These are phyloP conservation scores for Pseudotulostoma volvatum DNA, from an alignment of 495 filamentous ascomycete genomes.

Conservation along the genomic window DNA sequence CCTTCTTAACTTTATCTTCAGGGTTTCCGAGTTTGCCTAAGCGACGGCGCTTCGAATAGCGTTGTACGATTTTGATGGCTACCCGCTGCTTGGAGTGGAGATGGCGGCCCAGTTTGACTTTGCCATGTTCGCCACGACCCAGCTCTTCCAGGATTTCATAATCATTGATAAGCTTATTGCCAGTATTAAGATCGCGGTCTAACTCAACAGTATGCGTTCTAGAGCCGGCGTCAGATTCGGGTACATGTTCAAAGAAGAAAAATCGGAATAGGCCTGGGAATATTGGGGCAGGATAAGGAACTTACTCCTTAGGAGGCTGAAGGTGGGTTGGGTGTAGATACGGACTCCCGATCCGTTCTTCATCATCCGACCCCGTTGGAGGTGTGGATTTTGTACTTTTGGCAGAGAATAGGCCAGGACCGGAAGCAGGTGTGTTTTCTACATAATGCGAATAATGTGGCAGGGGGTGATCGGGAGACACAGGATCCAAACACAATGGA, in stretches of 20 bases:
- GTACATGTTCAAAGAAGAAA: background rate
- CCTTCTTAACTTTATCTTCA: conserved; percentile 87
- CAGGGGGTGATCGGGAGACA: conserved; percentile 14
- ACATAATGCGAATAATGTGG: conserved; percentile 30
- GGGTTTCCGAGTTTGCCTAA: conserved; percentile 62
- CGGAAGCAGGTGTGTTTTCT: conserved; percentile 50
- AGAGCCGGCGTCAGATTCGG: conserved; percentile 6
- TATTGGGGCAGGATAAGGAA: conserved; percentile 1
- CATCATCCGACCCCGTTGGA: conserved; percentile 30
- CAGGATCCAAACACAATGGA: conserved; percentile 21
- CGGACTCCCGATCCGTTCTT: conserved; percentile 33
- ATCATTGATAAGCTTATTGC: conserved; percentile 89
- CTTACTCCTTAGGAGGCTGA: conserved; percentile 46
- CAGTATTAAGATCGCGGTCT: conserved; percentile 71
- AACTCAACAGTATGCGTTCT: conserved; percentile 78
- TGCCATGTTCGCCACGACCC: conserved; percentile 87
- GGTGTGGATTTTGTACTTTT: conserved; percentile 29
- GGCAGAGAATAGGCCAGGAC: conserved; percentile 47
- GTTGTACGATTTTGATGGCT: conserved; percentile 94
- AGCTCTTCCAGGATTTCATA: conserved; percentile 95
- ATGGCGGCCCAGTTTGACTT: conserved; percentile 85
- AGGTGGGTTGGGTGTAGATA: conserved; percentile 49
- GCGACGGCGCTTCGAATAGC: conserved; percentile 82
- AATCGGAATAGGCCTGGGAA: conserved; percentile 1
- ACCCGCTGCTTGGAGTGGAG: conserved; percentile 62